Evolutionary conservation across 108 stramenopile species (phyloP).

Genomic region (Nitzschia palea): DNA sequence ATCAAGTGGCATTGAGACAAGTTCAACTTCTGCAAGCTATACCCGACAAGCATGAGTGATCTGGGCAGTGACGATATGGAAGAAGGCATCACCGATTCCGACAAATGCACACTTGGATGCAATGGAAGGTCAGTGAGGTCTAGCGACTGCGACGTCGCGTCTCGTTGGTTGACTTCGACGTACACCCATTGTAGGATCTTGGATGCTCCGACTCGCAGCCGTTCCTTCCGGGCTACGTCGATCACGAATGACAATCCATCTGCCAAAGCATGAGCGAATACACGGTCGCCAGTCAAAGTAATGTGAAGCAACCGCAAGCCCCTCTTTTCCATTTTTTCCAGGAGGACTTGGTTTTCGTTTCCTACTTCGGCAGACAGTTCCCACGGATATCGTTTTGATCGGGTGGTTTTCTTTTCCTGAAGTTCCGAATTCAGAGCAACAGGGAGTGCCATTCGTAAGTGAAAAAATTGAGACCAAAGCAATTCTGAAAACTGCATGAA

Average conservation of each 20-base stretch:
- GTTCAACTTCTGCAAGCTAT: conserved; percentile 1
- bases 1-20: conserved; percentile 4
- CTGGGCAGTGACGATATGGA: neutral
- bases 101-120: neutral
- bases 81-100: too few relatives aligned
- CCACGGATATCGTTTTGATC: conserved; percentile 5
- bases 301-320: conserved; percentile 26
- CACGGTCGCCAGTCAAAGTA: conserved; percentile 14
- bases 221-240: neutral
- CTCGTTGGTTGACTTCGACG: neutral
- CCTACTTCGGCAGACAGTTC: conserved; percentile 3
- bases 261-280: conserved; percentile 7
- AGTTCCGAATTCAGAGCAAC: neutral
- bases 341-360: neutral
- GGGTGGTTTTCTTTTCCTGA: neutral
- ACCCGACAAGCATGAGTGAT: conserved; percentile 13
- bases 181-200: neutral
- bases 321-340: conserved; percentile 1
- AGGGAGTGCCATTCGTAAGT: conserved; percentile 29
- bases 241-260: too few relatives aligned
- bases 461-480: conserved; percentile 37
- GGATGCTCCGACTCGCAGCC: neutral
- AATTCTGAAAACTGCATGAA: conserved; percentile 27
- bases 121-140: too few relatives aligned
- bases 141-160: too few relatives aligned